Evolutionary conservation across 1,284 basidiomycete genomes (phyloP), one percentile per base, ranked within the genome.

Genomic region (Caloboletus firmus): DNA sequence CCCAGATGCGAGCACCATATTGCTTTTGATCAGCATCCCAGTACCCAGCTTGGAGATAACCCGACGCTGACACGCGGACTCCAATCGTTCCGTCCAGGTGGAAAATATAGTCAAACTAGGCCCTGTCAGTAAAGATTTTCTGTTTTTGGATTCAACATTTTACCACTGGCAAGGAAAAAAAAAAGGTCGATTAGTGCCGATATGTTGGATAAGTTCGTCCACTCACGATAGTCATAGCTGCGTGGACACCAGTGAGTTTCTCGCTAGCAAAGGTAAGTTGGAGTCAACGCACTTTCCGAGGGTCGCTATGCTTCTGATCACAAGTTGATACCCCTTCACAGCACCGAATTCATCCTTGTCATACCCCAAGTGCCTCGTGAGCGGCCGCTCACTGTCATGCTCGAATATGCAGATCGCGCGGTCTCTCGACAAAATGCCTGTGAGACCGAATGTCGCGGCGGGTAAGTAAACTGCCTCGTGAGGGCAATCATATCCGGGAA

Each of bases 391-490:
- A 1, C 76, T 76, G 51, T 87, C 84, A 28, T 79, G 77, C 63
- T 87, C 85, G 52, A 86, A 87, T 39, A 87, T 69, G 58, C 85
- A 87, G 39, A 87, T 82, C 2, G 82, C 83, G 30, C 79, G 75
- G 17, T 76, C 70, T 47, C 76, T 74, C 13, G 71, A 71, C 52
- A 79, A 66, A 5, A 71, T 76, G 4, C 82, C 81, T 5, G 63
- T 54, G 40, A 69, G 69, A 18, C 73, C 72, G 64, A 80, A 78
- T 0, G 81, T 80, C 2, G 79, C 82, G 1, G 81, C 81, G 6
- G 83, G 80, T 5, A 88, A 71, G 61, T 77, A 82, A 13, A 81
- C 71, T 0, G 85, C 79, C 49, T 85, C 81, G 56, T 79, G 68
- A 3, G 85, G 85, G 60, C 85, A 87, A 65, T 88, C 85, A 63